Base-by-base conservation (phyloP, 192 early-diverging fungal species). In the Entomortierella beljakovae region DNA sequence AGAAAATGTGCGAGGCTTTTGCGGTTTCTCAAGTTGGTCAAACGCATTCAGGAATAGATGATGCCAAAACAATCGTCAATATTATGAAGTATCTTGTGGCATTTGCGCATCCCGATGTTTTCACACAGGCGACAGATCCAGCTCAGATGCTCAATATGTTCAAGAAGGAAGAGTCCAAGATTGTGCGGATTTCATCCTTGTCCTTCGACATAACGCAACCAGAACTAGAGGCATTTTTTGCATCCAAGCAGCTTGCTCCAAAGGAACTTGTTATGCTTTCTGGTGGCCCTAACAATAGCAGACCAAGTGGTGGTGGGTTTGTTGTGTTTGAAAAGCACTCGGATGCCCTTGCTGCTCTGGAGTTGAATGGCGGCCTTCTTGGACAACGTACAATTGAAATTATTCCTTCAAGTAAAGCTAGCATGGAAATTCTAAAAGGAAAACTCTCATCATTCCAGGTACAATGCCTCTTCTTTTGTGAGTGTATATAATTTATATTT, bases 111-210 rank as follows among this genome's bases (percentile, higher is more conserved):
- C 56, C 62, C 15, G 87, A 89, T 71, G 83, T 92, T 35, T 87
- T 88, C 61, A 84, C 85, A 6, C 77, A 85, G 23, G 90, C 92
- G 0, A 89, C 89, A 6, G 89, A 94, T 70, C 84, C 90, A n/a
- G 85, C 81, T 16, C 82, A 83, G 9, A 81, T 88, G 68, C 72
- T 90, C 29, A 83, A 84, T 18, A 87, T 90, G 54, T 94, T 93
- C 72, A 86, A 89, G 71, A 84, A 66, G 25, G 83, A 87, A 37
- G 72, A 87, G 48, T 92, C 90, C 13, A 86, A 85, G 51, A 86
- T 92, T 43, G 82, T 94, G 20, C 86, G 86, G 59, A 68, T 94
- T 29, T 85, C 86, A 2, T 90, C 90, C 6, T 60, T 94, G 28
- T 87, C 92, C 2, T 87, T 75, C 51, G 87, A 83, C 56, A 84